phyloP scores from a whole-genome alignment of 1,139 yeast species.

The Yamadazyma buinensis region DNA sequence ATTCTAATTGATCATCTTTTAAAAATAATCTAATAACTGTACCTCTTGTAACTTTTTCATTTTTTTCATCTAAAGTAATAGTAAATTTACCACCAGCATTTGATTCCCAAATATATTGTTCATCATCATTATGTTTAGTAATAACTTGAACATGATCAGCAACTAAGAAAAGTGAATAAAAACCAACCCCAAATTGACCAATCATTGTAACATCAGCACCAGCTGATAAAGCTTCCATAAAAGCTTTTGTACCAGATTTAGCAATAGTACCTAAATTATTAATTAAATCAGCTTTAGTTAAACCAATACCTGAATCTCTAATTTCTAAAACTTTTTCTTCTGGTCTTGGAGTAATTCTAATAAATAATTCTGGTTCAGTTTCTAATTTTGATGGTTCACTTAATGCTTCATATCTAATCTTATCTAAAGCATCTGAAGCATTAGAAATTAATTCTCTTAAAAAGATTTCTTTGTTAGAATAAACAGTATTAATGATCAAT shows the following conservation, averaged over 20 bases:
- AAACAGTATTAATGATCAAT: constrained; percentile 99
- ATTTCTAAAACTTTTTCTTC: constrained; percentile 92
- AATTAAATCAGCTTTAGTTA: constrained; percentile 98
- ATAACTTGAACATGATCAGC: constrained; percentile 99
- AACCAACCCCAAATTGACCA: constrained; percentile 99
- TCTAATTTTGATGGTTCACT: constrained; percentile 91
- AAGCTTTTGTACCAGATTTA: constrained; percentile 98
- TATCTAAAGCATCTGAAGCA: constrained; percentile 84
- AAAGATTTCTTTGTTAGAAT: constrained; percentile 98
- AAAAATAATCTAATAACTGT: constrained; percentile 90
- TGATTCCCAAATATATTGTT: constrained; percentile 99
- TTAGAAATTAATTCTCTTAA: constrained; percentile 98
- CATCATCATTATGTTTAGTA: constrained; percentile 98
- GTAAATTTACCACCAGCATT: constrained; percentile 99
- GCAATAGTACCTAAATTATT: constrained; percentile 99
- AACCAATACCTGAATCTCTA: constrained; percentile 99
- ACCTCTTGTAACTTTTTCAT: constrained; percentile 93
- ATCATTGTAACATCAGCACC: constrained; percentile 99
- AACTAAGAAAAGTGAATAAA: constrained; percentile 98
- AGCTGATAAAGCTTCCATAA: constrained; percentile 98
- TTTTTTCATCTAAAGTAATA: constrained; percentile 82
- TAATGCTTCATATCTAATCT: constrained; percentile 95
- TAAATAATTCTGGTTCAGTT: constrained; percentile 92
- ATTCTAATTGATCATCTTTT: constrained; percentile 98
- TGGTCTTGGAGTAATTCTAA: constrained; percentile 95